These are phyloP conservation scores for Mytilinidion resinicola DNA, from an alignment of 495 filamentous ascomycete genomes.

Conservation along the genomic window DNA sequence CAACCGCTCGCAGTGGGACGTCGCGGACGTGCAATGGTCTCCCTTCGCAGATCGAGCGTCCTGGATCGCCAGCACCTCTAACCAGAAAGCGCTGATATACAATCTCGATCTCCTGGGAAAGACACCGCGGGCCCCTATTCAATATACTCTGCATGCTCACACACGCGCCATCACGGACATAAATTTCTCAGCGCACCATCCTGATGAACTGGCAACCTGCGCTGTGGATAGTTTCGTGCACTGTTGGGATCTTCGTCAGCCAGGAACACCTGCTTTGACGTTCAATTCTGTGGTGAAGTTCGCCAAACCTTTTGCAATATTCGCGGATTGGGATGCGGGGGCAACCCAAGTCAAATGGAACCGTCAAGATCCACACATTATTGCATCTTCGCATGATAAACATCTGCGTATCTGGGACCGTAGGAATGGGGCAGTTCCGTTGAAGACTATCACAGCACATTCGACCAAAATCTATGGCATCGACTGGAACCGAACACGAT, in stretches of 20 bases:
- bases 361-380: slow-evolving; percentile 71
- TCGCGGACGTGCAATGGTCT: slow-evolving; percentile 98
- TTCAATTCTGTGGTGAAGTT: slow-evolving; percentile 4
- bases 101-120: slow-evolving; percentile 65
- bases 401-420: slow-evolving; percentile 88
- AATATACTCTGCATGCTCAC: slow-evolving; percentile 86
- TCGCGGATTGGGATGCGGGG: slow-evolving; percentile 91
- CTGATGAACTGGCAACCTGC: slow-evolving; percentile 83
- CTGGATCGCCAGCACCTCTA: slow-evolving; percentile 91
- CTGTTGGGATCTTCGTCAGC: slow-evolving; percentile 81
- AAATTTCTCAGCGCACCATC: slow-evolving; percentile 91
- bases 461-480: slow-evolving; percentile 94
- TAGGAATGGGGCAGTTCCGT: slow-evolving; percentile 67
- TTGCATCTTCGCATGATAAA: slow-evolving; percentile 86
- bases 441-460: slow-evolving; percentile 81
- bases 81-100: slow-evolving; percentile 93
- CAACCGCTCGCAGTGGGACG: slow-evolving; percentile 86
- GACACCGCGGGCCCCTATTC: slow-evolving; percentile 66
- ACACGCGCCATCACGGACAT: slow-evolving; percentile 90
- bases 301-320: slow-evolving; percentile 31
- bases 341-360: slow-evolving; percentile 97
- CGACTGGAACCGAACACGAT: slow-evolving; percentile 80
- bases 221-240: slow-evolving; percentile 90
- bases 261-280: slow-evolving; percentile 66
- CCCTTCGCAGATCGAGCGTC: slow-evolving; percentile 83